Evolutionary conservation across 2,329 filamentous ascomycete species (phyloP).

Genomic region (Moelleriella libera): DNA sequence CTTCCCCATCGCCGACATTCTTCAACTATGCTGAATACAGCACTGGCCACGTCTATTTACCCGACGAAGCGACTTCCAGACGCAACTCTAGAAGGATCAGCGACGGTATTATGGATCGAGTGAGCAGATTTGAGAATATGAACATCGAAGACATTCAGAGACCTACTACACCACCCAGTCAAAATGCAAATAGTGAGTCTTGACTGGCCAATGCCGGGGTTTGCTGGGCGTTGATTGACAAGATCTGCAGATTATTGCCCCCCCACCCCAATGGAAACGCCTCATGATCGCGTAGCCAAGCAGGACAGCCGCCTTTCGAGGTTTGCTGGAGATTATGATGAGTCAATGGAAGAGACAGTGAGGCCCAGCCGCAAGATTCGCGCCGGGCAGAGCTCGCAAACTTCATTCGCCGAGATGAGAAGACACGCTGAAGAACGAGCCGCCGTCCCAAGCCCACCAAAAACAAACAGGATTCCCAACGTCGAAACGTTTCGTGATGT

Average conservation of each 20-base stretch:
- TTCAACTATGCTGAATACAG: conserved; percentile 34
- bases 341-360: conserved; percentile 52
- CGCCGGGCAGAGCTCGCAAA: conserved; percentile 28
- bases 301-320: conserved; percentile 27
- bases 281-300: conserved; percentile 32
- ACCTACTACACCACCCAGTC: conserved; percentile 48
- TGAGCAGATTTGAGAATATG: conserved; percentile 44
- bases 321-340: conserved; percentile 48
- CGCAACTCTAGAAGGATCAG: conserved; percentile 36
- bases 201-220: neutral
- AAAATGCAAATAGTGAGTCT: conserved; percentile 43
- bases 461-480: conserved; percentile 33
- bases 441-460: conserved; percentile 40
- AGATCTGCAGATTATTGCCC: conserved; percentile 41
- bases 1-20: conserved; percentile 34
- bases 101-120: conserved; percentile 45
- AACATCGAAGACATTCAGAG: conserved; percentile 28
- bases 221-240: conserved; percentile 1
- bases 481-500: conserved; percentile 30
- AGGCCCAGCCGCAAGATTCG: conserved; percentile 36
- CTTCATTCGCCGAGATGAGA: conserved; percentile 44
- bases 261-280: conserved; percentile 53
- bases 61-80: conserved; percentile 27
- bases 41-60: conserved; percentile 31
- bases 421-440: conserved; percentile 37